Conservation (phyloP, 306 rosid genomes). For the Trifolium pratense region DNA sequence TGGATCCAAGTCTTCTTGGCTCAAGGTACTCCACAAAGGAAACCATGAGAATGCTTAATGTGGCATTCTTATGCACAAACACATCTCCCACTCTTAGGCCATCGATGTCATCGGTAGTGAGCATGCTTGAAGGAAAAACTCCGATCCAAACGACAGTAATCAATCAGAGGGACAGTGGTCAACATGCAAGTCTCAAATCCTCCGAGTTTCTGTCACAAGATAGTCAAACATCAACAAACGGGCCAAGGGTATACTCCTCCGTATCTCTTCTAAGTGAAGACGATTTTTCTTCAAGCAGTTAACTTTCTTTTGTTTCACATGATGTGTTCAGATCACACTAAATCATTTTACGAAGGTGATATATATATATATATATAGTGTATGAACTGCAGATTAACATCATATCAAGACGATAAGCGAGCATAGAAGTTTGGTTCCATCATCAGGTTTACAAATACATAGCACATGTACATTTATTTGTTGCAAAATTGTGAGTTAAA, state of each 20-base stretch:
- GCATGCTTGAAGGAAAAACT: conserved; percentile 81
- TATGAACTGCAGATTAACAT: not conserved
- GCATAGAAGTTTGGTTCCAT: not conserved
- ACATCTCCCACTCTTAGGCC: conserved; percentile 82
- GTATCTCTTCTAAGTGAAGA: conserved; percentile 48
- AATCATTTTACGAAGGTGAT: not conserved
- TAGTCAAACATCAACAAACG: conserved; percentile 57
- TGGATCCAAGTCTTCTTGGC: conserved; percentile 63
- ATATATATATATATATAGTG: too few species aligned
- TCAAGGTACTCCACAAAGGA: conserved; percentile 59
- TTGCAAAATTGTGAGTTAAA: not conserved
- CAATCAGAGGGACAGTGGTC: conserved; percentile 39
- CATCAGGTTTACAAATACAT: not conserved
- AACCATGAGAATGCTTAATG: conserved; percentile 65
- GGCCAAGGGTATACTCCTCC: conserved; percentile 64
- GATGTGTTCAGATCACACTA: not conserved
- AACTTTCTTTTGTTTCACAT: conserved; percentile 32
- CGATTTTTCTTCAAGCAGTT: conserved; percentile 43
- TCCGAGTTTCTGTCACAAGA: conserved; percentile 58
- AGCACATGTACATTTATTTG: not conserved
- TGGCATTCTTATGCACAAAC: conserved; percentile 75
- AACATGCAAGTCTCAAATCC: conserved; percentile 63
- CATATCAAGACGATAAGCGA: not conserved
- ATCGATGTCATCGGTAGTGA: conserved; percentile 74
- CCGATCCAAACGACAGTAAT: conserved; percentile 53